Evolutionary conservation across 441 rosid species (phyloP).

Genomic region (Rhodomyrtus psidioides): DNA sequence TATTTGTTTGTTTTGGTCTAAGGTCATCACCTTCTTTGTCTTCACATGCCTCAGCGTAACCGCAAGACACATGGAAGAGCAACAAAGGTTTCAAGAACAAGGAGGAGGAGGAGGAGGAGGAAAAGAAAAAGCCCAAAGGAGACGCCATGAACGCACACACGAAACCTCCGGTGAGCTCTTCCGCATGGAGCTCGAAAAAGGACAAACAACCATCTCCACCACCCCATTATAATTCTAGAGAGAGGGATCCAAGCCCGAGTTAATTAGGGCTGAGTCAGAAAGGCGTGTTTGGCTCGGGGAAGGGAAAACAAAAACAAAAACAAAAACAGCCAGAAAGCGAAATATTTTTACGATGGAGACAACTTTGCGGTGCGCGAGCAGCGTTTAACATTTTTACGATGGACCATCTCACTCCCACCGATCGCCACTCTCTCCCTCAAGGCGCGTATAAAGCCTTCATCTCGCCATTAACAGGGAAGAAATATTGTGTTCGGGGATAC

Average conservation of each 20-base stretch:
- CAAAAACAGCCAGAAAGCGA: constrained; percentile 11
- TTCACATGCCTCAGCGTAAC: not conserved
- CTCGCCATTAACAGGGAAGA: too few relatives aligned
- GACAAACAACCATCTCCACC: not conserved
- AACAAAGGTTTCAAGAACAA: not conserved
- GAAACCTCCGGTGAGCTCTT: not conserved
- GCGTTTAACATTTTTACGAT: constrained; percentile 6
- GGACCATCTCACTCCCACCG: not conserved
- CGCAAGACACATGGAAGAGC: not conserved
- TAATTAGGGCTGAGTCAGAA: not conserved
- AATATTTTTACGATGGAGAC: not conserved
- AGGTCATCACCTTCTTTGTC: not conserved
- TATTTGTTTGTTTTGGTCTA: not conserved
- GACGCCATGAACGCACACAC: not conserved
- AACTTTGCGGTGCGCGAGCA: constrained; percentile 6
- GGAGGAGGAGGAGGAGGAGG: too few relatives aligned
- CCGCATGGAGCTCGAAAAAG: not conserved
- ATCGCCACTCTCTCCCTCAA: not conserved
- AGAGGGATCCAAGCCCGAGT: too few relatives aligned
- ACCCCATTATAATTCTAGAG: not conserved
- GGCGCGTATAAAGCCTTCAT: not conserved
- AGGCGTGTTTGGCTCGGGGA: constrained; percentile 1
- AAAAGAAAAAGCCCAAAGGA: not conserved
- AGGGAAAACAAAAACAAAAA: not conserved
- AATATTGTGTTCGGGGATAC: too few relatives aligned